These are phyloP conservation scores for Didymella exigua DNA, from an alignment of 2,329 filamentous ascomycete genomes.

Conservation along the genomic window DNA sequence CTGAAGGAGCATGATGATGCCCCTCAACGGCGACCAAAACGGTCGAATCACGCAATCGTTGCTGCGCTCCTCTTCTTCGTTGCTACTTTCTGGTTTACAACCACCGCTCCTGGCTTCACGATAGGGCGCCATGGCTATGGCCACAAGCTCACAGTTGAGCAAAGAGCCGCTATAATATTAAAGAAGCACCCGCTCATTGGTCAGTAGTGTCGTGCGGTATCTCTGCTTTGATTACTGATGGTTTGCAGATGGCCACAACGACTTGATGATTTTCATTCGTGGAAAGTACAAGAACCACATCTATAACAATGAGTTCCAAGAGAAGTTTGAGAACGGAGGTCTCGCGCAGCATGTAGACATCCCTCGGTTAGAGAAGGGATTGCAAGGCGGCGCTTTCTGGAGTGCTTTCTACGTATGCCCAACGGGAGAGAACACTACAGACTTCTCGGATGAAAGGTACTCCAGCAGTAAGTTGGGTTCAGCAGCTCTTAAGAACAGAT, in stretches of 20 bases:
- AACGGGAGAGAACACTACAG: constrained; percentile 60
- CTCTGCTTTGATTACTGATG: constrained; percentile 23
- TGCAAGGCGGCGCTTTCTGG: constrained; percentile 89
- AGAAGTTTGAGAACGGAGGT: constrained; percentile 73
- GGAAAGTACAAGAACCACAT: constrained; percentile 75
- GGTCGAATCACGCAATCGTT: constrained; percentile 13
- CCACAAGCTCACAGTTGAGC: constrained; percentile 30
- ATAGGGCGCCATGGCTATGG: constrained; percentile 2
- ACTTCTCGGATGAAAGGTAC: constrained; percentile 77
- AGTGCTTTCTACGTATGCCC: constrained; percentile 84
- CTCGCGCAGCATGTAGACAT: constrained; percentile 77
- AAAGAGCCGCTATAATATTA: constrained; percentile 44
- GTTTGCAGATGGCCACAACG: constrained; percentile 80
- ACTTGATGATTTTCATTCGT: constrained; percentile 78
- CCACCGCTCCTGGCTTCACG: constrained; percentile 5
- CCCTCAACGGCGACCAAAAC: neutral
- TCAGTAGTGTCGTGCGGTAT: constrained; percentile 23
- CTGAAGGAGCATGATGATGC: neutral
- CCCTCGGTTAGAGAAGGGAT: constrained; percentile 71
- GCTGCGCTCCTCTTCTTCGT: constrained; percentile 16
- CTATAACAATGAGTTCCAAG: constrained; percentile 71
- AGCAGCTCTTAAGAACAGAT: neutral
- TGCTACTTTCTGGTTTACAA: constrained; percentile 11
- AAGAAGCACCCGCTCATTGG: constrained; percentile 50
- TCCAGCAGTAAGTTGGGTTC: constrained; percentile 60